Percentiles rank a stretch among this genome's conserved stretches.
Conservation (phyloP, 345 rosid species). For the Citrus reticulata region DNA sequence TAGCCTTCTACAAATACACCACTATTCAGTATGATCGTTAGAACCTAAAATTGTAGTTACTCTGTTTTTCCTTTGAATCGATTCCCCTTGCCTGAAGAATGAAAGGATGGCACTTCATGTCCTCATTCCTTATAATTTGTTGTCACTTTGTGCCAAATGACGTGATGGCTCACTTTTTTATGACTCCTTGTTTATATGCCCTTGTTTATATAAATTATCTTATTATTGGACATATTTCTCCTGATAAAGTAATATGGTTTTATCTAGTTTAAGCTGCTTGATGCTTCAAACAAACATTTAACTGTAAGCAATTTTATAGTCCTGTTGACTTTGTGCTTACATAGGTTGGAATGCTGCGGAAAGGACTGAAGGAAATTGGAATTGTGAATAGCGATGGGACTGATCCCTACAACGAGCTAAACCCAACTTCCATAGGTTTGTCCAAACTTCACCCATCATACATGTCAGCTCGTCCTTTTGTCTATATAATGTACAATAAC, state of each 20-base stretch:
- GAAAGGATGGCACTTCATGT: background rate
- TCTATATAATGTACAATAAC: background rate
- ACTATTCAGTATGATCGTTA: conserved; percentile 54
- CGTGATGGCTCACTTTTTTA: background rate
- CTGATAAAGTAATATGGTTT: background rate
- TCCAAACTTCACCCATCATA: background rate
- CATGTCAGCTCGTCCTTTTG: background rate
- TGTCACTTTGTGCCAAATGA: background rate
- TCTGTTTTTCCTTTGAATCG: background rate
- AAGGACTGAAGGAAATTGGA: conserved; percentile 83
- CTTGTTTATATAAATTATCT: background rate
- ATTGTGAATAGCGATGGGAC: conserved; percentile 47
- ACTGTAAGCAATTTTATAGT: background rate
- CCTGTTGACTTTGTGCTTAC: conserved; percentile 20
- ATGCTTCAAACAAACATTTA: background rate
- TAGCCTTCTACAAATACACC: conserved; percentile 64
- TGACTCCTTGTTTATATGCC: background rate
- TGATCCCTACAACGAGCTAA: conserved; percentile 54
- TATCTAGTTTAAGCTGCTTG: background rate
- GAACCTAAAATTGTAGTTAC: background rate
- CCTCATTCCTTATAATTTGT: background rate
- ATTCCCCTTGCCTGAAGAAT: background rate
- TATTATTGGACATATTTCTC: background rate
- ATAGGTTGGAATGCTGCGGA: conserved; percentile 63
- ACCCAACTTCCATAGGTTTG: conserved; percentile 94